A percentile compares a stretch with the other conserved stretches of the same genome.
These are phyloP conservation scores for Hypocrella siamensis DNA, from an alignment of 2,329 filamentous ascomycete species.

Conservation along the genomic window DNA sequence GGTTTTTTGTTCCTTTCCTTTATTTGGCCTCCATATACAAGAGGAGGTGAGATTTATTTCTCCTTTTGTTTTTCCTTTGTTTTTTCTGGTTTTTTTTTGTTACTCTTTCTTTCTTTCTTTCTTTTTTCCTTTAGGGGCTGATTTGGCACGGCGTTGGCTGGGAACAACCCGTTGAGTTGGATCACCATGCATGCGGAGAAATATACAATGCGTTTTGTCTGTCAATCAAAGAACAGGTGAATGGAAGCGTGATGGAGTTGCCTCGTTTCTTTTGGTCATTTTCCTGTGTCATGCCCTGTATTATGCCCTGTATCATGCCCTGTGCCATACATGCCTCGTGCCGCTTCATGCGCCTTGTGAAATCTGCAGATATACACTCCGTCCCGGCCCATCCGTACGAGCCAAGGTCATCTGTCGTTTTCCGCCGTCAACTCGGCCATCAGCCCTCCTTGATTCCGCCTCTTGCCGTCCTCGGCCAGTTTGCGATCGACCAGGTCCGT, in stretches of 20 bases:
- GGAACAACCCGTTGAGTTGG: too few species aligned
- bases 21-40: background rate
- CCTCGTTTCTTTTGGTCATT: too few species aligned
- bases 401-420: conserved; percentile 62
- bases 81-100: background rate
- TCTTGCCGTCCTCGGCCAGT: conserved; percentile 63
- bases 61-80: background rate
- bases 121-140: background rate
- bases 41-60: background rate
- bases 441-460: conserved; percentile 62
- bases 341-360: background rate
- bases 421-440: conserved; percentile 67
- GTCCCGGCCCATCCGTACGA: too few species aligned
- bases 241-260: too few species aligned
- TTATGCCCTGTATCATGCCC: background rate
- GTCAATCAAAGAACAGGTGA: too few species aligned
- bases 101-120: background rate
- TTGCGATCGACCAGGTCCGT: conserved; percentile 56
- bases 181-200: too few species aligned
- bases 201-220: too few species aligned
- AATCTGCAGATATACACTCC: too few species aligned
- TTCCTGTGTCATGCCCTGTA: too few species aligned
- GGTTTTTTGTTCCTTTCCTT: background rate
- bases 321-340: background rate
- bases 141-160: background rate